Evolutionary conservation across 768 basidiomycete species (phyloP).

Genomic region (Gloeostereum incarnatum): DNA sequence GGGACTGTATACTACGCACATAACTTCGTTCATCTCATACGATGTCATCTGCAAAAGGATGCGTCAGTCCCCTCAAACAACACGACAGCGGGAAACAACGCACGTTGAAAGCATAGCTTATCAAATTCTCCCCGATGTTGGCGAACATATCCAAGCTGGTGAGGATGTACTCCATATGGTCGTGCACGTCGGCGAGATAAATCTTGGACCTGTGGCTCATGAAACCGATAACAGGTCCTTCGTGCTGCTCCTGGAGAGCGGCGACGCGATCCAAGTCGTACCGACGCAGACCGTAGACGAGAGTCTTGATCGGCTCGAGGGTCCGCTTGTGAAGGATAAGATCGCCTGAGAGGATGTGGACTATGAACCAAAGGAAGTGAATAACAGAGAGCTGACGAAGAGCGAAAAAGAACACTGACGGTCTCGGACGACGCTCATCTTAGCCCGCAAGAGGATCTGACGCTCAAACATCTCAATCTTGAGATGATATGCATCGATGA

Average conservation of each 20-base stretch:
- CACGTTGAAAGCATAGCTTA: constrained; percentile 67
- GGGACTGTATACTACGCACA: constrained; percentile 25
- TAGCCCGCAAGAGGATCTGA: constrained; percentile 47
- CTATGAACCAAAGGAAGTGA: constrained; percentile 19
- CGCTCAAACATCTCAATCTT: constrained; percentile 56
- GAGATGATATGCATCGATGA: constrained; percentile 59
- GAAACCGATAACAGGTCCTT: constrained; percentile 45
- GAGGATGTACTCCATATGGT: constrained; percentile 64
- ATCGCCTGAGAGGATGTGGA: constrained; percentile 69
- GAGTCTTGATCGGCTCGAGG: constrained; percentile 56
- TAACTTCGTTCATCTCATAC: constrained; percentile 59
- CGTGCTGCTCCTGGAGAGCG: constrained; percentile 43
- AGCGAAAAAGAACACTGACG: constrained; percentile 19
- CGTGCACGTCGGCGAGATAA: constrained; percentile 63
- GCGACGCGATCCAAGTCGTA: constrained; percentile 55
- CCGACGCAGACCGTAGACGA: constrained; percentile 53
- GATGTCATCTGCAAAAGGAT: constrained; percentile 48
- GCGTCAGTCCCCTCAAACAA: constrained; percentile 45
- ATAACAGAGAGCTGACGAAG: not conserved
- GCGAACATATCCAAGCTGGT: constrained; percentile 61
- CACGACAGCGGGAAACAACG: constrained; percentile 9
- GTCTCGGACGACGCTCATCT: constrained; percentile 49
- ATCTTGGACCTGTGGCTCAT: constrained; percentile 58
- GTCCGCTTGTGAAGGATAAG: constrained; percentile 65
- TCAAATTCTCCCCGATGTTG: constrained; percentile 55